phyloP scores from a whole-genome alignment of 2,329 filamentous ascomycete genomes.

The Beauveria bassiana region DNA sequence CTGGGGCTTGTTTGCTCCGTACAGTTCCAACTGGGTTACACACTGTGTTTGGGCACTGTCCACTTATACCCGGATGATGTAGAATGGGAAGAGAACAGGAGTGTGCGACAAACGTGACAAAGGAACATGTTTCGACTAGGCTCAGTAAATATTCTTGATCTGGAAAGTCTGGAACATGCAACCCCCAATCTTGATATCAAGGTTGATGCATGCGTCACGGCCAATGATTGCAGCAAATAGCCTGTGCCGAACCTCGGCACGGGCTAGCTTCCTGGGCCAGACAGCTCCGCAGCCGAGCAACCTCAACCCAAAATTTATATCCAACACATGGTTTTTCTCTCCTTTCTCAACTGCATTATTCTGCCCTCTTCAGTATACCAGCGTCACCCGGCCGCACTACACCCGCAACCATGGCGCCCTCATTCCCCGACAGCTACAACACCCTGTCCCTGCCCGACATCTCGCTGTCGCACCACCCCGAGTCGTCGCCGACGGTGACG shows the following conservation, averaged over 20 bases:
- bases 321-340: background rate
- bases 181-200: background rate
- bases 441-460: conserved; percentile 35
- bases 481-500: conserved; percentile 45
- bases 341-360: background rate
- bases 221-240: background rate
- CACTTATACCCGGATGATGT: background rate
- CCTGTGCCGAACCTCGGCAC: conserved; percentile 7
- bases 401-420: conserved; percentile 16
- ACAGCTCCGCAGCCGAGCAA: background rate
- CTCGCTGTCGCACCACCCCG: conserved; percentile 41
- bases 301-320: background rate
- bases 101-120: background rate
- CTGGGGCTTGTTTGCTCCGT: background rate
- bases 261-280: background rate
- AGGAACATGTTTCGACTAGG: no score
- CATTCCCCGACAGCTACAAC: conserved; percentile 31
- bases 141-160: no score
- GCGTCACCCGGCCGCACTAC: background rate
- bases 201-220: background rate
- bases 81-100: background rate
- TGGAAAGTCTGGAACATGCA: background rate
- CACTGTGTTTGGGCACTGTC: background rate
- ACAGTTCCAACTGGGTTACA: background rate
- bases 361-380: background rate